Base-by-base conservation (phyloP, 164 flowering plant species). In the Sextonia rubra region DNA sequence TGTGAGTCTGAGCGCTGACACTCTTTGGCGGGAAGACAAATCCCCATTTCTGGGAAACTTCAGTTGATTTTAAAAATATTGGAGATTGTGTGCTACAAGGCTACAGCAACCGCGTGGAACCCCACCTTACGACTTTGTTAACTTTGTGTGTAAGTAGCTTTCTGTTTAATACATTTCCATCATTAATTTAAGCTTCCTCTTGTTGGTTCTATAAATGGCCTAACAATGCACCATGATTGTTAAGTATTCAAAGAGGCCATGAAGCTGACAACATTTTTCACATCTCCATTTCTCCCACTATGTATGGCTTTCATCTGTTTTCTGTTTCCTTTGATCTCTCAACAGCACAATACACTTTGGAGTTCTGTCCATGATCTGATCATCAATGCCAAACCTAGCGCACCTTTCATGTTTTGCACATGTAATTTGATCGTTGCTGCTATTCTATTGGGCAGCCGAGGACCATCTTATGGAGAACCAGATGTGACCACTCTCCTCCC, bases 351-450 rank as follows among this genome's bases (percentile, higher is more conserved):
- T 29, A 26, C 67, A 64, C 67, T 73, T 48, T n/a, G 73, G 64
- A 44, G 60, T 29, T 66, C 71, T 12, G 66, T 55, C 0, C 37
- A 22, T 29, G 73, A 68, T 12, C 30, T 74, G 44, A 65, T 77
- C 47, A 22, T 20, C 7, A 61, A 44, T 55, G 64, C 63, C 8
- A 79, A 73, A 32, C 63, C 78, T 4, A 74, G 73, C 18, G 47
- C 66, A 0, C 7, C 61, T 37, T 47, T 52, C 14, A 71, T 77
- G 47, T 74, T 76, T 67, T 72, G 66, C 29, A 47, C 72, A 0
- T 73, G 73, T 27, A 66, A 66, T 22, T 44, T 70, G 17, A 76
- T 81, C 52, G 22, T 66, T 29, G 48, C 60, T 37, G 47, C 25
- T 0, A 6, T 79, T 69, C 44, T 63, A 52, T 37, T 66, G 22